Conservation (phyloP, 116 monocot species). For the Trichopus zeylanicus region DNA sequence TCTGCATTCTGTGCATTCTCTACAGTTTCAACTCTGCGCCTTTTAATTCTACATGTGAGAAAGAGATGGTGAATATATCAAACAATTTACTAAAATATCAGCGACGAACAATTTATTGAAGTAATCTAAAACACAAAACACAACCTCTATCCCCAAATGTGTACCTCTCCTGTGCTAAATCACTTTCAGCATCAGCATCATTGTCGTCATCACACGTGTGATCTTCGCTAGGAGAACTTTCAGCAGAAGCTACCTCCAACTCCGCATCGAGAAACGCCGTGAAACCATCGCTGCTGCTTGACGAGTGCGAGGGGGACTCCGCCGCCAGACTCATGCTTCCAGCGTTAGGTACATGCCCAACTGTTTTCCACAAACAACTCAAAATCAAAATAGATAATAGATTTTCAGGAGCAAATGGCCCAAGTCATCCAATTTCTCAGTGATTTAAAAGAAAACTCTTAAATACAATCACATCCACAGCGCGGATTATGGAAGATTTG, state of each 20-base stretch:
- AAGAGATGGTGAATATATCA: not conserved
- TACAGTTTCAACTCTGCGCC: conserved; percentile 22
- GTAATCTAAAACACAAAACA: no score
- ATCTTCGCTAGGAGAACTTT: conserved; percentile 15
- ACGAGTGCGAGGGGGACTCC: conserved; percentile 44
- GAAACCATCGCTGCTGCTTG: conserved; percentile 61
- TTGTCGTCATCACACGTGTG: conserved; percentile 11
- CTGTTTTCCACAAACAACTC: no score
- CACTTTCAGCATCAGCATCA: conserved; percentile 13
- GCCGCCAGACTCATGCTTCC: conserved; percentile 41
- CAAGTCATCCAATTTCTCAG: no score
- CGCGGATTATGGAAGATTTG: no score
- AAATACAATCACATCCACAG: no score
- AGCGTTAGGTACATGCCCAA: not conserved
- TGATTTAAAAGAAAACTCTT: no score
- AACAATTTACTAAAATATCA: not conserved
- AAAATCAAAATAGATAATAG: no score
- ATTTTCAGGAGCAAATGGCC: no score
- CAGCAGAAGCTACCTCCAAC: conserved; percentile 30
- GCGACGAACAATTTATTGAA: no score
- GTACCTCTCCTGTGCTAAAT: conserved; percentile 21
- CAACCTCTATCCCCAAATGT: no score
- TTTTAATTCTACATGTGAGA: conserved; percentile 26
- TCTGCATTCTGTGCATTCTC: conserved; percentile 10
- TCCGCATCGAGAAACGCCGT: conserved; percentile 43